Evolutionary conservation across 2,329 filamentous ascomycete genomes (phyloP), one percentile per base, ranked within the genome.

Genomic region (Sordariomycetes sp.): DNA sequence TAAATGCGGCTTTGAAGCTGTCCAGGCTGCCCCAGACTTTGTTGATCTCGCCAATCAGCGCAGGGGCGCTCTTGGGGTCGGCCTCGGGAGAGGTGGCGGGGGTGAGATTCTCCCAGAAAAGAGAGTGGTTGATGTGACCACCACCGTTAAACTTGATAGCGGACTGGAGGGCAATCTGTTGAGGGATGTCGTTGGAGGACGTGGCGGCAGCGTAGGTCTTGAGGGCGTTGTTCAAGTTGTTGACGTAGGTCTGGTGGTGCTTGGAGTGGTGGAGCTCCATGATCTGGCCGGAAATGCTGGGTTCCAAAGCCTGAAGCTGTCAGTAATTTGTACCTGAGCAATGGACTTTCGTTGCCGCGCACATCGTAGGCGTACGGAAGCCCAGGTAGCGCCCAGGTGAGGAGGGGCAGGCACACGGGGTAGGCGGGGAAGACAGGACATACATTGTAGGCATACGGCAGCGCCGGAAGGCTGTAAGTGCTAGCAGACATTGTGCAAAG

Each of bases 91-190:
- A 76, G 14, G 61, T 65, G 0, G 75, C 59, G 0, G 83, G 82
- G 0, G 74, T 60, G 14, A 93, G 70, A 57, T 86, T 88, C 61
- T 84, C 78, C 87, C 87, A 95, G 70, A 94, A 94, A 23, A 94
- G 75, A 1, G 77, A 79, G 68, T 94, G 88, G 66, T 95, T 95
- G 61, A 93, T 81, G 66, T 94, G 87, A 6, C 88, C 88, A 28
- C 88, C 88, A 32, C 82, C 87, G 56, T 94, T 86, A 72, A 94
- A 94, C 50, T 82, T 83, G 63, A 94, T 78, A 41, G 73, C 73
- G 11, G 70, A 64, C 47, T 82, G 79, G n/a, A 86, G 69, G 14
- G 72, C 62, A 36, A 86, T 72, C 45, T 86, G 79, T 4, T 68
- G 61, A 5, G 73, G 63, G 35, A 84, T 68, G 44, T 86, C 74